Evolutionary conservation across 257 asterid genomes (phyloP), one percentile per base, ranked within the genome.

Genomic region (Scutellaria minor): DNA sequence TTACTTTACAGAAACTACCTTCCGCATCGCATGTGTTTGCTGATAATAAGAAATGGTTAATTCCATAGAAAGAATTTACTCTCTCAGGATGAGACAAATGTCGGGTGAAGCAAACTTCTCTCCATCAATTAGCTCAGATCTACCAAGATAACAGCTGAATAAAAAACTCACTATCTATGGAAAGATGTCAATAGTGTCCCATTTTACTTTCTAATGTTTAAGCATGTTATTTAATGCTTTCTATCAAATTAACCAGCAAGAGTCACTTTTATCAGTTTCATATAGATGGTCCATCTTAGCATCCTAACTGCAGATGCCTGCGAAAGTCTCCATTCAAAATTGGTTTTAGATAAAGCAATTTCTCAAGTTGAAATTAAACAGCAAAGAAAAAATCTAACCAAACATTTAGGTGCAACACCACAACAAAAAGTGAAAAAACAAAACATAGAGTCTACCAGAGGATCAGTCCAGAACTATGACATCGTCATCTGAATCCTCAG

Each of bases 401-500:
- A 70, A 63, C 62, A 77, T 63, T 3, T 73, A 68, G 15, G 55
- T n/a, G 66, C 59, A 77, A 50, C 13, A 76, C 52, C 53, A 71
- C 13, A 70, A 66, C 15, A n/a, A 10, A 1, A 15, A 41, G 7
- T 10, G 40, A 44, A 66, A 45, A 13, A 24, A 76, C 12, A 66
- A 79, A 82, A 64, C 50, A 58, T 13, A 70, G 72, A 78, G 63
- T 78, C 83, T 88, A 85, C 98, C 96, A 77, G 81, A 87, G 80
- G 74, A 79, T 91, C 82, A 89, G 74, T 76, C 87, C 56, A 82
- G 86, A 78, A 79, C 63, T 79, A 84, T 56, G 76, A 84, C 79
- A 77, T 90, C 96, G 7, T 82, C 93, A 69, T 87, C 96, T 58
- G 90, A 83, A 60, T 81, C 88, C 81, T 79, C 87, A 44, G 62